A percentile compares a stretch with the other conserved stretches of the same genome.
Evolutionary conservation across 805 yeast genomes (phyloP).

Genomic region (Wickerhamomyces rabaulensis): DNA sequence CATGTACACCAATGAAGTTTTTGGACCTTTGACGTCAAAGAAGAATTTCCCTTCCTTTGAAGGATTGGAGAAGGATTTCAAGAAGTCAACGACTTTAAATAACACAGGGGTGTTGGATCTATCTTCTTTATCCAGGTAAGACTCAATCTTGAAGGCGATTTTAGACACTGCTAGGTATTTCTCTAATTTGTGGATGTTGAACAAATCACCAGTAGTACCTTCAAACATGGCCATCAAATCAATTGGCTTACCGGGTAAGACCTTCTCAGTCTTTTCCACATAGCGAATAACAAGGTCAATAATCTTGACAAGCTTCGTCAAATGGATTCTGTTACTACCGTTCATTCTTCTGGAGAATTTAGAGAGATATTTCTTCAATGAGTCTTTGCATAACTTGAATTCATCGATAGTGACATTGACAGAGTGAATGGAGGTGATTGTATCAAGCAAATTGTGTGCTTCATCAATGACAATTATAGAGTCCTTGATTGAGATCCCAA

Average conservation of each 20-base stretch:
- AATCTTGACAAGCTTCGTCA: conserved; percentile 57
- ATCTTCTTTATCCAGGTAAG: conserved; percentile 43
- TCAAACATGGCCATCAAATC: conserved; percentile 47
- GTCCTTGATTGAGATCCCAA: conserved; percentile 54
- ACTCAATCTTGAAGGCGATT: conserved; percentile 79
- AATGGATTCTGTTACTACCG: conserved; percentile 64
- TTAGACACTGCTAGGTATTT: conserved; percentile 61
- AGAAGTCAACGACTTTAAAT: conserved; percentile 60
- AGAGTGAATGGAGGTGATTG: conserved; percentile 66
- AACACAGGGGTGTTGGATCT: conserved; percentile 41
- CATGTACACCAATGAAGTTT: conserved; percentile 52
- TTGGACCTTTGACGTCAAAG: conserved; percentile 40
- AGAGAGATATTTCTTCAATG: conserved; percentile 48
- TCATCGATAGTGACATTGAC: conserved; percentile 48
- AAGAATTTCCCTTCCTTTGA: conserved; percentile 75
- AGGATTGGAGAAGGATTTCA: conserved; percentile 65
- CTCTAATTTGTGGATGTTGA: conserved; percentile 66
- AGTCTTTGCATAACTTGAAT: conserved; percentile 37
- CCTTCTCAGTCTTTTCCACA: conserved; percentile 30
- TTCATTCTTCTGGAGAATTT: conserved; percentile 64
- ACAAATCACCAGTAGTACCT: conserved; percentile 57
- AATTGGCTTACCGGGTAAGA: conserved; percentile 51
- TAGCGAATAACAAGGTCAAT: conserved; percentile 47
- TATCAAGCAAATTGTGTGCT: conserved; percentile 84
- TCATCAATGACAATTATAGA: conserved; percentile 82